Percentiles rank a stretch among this genome's conserved stretches.
Conservation (phyloP, 176 grass and related monocot genomes). For the Avena eriantha region DNA sequence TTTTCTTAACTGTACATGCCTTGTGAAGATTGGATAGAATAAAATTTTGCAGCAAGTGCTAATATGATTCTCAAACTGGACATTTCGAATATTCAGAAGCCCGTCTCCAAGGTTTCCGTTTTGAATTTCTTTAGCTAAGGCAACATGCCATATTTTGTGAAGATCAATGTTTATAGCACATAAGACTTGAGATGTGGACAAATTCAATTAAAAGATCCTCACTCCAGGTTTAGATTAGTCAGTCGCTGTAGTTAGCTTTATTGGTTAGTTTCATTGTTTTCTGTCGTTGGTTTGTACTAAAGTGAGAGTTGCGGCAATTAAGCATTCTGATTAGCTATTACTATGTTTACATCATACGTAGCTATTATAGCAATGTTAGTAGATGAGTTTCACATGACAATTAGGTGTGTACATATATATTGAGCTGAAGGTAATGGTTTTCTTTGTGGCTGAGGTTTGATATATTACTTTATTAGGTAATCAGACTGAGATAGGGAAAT, state of each 20-base stretch:
- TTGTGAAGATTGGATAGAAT: neutral
- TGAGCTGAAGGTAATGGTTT: constrained; percentile 9
- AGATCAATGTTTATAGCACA: neutral
- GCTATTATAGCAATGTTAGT: neutral
- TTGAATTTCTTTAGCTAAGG: neutral
- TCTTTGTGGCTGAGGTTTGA: neutral
- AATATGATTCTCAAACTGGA: neutral
- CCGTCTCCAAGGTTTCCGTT: neutral
- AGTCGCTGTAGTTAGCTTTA: neutral
- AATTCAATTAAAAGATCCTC: neutral
- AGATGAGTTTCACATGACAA: neutral
- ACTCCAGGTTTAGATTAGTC: neutral
- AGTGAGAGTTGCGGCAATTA: neutral
- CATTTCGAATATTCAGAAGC: neutral
- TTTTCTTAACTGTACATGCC: constrained; percentile 22
- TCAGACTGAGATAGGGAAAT: neutral
- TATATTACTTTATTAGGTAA: neutral
- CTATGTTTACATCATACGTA: neutral
- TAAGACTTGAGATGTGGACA: neutral
- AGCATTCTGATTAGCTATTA: constrained; percentile 1
- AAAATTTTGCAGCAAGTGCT: neutral
- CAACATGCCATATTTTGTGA: neutral
- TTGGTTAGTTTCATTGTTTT: neutral
- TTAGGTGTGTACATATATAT: neutral
- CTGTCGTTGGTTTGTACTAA: neutral